Base-by-base conservation (phyloP, 1,139 yeast genomes). In the Lodderomyces jiufengensis region DNA sequence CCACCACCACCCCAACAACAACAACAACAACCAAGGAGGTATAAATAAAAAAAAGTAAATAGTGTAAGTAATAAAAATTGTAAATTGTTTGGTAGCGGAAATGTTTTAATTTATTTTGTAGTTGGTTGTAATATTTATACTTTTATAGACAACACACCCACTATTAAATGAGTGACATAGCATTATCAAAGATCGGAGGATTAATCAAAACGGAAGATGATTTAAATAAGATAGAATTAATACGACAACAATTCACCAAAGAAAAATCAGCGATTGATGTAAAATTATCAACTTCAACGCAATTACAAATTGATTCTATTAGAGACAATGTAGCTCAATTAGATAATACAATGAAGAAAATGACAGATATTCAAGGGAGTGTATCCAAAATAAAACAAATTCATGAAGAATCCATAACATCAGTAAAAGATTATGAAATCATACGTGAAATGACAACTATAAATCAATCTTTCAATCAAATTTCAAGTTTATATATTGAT, bases 181-280 rank as follows among this genome's bases (percentile, higher is more conserved):
- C 75, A 4, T 57, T 70, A 26, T 59, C 70, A 10, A 54, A 70
- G 38, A 66, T 76, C 20, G 65, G 72, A 25, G 68, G 66, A 26
- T 54, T 75, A 34, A 58, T 76, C 37, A 65, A 66, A 46, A 60
- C 63, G 9, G 79, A 73, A 45, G 80, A 75, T 47, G 85, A 82
- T 47, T 65, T 83, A 40, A 76, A 69, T 35, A 80, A 79, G 49
- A 70, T 80, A 9, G 58, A 68, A 8, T 57, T 66, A 1, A 61
- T 81, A 27, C 73, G 76, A 42, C 80, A 74, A 45, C 85, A 80
- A 48, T 69, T 86, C 38, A 50, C 61, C 29, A 76, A 84, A 44
- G 94, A 86, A 51, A 84, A 83, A 54, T 71, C 83, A 1, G 73
- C 84, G 1, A 62, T 84, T n/a, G 95, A 86, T 47, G 66, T 77